Evolutionary conservation across 805 yeast genomes (phyloP).

Genomic region (Wickerhamiella bombiphila): DNA sequence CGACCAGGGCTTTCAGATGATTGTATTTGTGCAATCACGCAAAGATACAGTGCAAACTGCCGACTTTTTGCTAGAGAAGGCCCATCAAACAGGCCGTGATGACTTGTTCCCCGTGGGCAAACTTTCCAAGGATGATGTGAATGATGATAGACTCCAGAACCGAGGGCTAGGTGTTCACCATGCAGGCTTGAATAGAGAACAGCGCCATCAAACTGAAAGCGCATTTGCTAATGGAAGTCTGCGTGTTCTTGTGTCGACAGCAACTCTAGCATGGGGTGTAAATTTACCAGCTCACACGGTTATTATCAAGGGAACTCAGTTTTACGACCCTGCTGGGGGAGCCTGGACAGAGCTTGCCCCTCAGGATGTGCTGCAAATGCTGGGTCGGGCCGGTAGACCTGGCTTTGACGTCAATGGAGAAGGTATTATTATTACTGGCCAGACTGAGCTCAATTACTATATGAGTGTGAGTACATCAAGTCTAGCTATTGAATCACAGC

Average conservation of each 20-base stretch:
- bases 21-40: slow-evolving; percentile 85
- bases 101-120: slow-evolving; percentile 29
- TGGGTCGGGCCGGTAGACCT: slow-evolving; percentile 98
- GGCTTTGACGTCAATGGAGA: slow-evolving; percentile 85
- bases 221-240: slow-evolving; percentile 73
- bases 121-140: slow-evolving; percentile 20
- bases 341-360: slow-evolving; percentile 85
- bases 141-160: slow-evolving; percentile 33
- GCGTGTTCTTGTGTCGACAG: slow-evolving; percentile 85
- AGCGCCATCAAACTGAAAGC: slow-evolving; percentile 72
- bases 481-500: slow-evolving; percentile 81
- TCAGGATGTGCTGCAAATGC: slow-evolving; percentile 89
- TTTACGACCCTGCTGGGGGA: slow-evolving; percentile 83
- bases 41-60: slow-evolving; percentile 85
- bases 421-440: slow-evolving; percentile 83
- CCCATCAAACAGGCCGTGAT: slow-evolving; percentile 17
- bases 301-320: slow-evolving; percentile 80
- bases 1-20: slow-evolving; percentile 54
- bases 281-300: slow-evolving; percentile 70
- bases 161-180: slow-evolving; percentile 87
- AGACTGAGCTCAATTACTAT: slow-evolving; percentile 73
- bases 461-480: slow-evolving; percentile 84
- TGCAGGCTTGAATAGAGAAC: slow-evolving; percentile 88
- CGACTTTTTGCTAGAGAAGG: slow-evolving; percentile 47
- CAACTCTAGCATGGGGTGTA: slow-evolving; percentile 86